Conservation (phyloP, 805 yeast species). For the Scheffersomyces amazonensis region DNA sequence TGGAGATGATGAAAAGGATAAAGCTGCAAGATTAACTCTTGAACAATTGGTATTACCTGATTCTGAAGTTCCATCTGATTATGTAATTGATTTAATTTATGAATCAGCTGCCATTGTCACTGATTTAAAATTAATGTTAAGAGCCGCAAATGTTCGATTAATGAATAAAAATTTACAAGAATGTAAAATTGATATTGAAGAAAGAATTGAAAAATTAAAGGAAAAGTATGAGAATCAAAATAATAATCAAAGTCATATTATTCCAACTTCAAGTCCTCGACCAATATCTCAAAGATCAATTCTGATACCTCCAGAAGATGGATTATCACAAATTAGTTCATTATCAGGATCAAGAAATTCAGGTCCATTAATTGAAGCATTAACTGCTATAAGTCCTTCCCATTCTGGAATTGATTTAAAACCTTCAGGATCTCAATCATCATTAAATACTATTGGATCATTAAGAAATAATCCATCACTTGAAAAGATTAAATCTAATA, state of each 20-base stretch:
- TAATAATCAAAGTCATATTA: neutral
- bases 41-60: slow-evolving; percentile 57
- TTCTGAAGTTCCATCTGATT: slow-evolving; percentile 54
- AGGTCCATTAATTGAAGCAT: neutral
- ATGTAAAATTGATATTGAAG: slow-evolving; percentile 25
- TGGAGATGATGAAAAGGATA: slow-evolving; percentile 17
- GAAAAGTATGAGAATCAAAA: slow-evolving; percentile 13
- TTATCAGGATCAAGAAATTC: neutral
- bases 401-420: slow-evolving; percentile 1
- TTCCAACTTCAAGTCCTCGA: neutral
- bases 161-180: slow-evolving; percentile 40
- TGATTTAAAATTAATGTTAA: slow-evolving; percentile 61
- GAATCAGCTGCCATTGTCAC: slow-evolving; percentile 61
- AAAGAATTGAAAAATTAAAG: slow-evolving; percentile 20
- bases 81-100: slow-evolving; percentile 55
- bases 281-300: neutral
- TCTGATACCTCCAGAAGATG: neutral
- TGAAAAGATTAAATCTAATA: slow-evolving; percentile 8
- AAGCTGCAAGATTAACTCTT: slow-evolving; percentile 37
- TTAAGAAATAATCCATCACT: slow-evolving; percentile 1
- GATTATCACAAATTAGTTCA: neutral
- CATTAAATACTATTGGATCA: slow-evolving; percentile 4
- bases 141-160: slow-evolving; percentile 53
- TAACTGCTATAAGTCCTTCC: neutral
- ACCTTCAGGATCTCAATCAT: slow-evolving; percentile 8